phyloP scores from a whole-genome alignment of 768 basidiomycete species.

The Naganishia kalamii region DNA sequence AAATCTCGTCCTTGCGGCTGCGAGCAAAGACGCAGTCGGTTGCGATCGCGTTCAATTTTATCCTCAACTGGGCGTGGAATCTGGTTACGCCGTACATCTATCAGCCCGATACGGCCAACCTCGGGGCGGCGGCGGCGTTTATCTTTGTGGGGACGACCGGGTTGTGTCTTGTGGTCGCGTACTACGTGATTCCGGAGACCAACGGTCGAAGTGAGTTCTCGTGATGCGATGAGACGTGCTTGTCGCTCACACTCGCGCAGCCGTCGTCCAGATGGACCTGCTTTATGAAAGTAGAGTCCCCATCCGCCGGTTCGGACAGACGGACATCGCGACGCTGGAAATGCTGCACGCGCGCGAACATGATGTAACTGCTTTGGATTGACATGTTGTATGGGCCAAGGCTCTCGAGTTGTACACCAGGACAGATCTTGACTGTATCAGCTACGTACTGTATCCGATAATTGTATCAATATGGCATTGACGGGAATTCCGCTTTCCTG shows the following conservation, averaged over 20 bases:
- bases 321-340: slow-evolving; percentile 11
- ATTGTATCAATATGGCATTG: no score
- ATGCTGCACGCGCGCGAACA: slow-evolving; percentile 8
- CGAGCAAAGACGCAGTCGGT: slow-evolving; percentile 24
- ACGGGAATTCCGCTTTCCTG: no score
- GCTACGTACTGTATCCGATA: neutral
- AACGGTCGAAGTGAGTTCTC: slow-evolving; percentile 24
- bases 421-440: neutral
- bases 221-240: neutral
- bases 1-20: slow-evolving; percentile 22
- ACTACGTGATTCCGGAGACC: slow-evolving; percentile 19
- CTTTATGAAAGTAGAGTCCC: slow-evolving; percentile 20
- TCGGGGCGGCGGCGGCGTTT: slow-evolving; percentile 18
- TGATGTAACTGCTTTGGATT: neutral
- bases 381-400: neutral
- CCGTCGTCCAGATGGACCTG: slow-evolving; percentile 20
- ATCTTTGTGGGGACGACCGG: slow-evolving; percentile 21
- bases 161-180: slow-evolving; percentile 20
- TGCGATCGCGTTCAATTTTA: slow-evolving; percentile 15
- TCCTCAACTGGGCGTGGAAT: slow-evolving; percentile 12
- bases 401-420: neutral
- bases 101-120: slow-evolving; percentile 15
- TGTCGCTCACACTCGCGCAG: neutral
- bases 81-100: slow-evolving; percentile 19
- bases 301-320: slow-evolving; percentile 7